Conservation (phyloP, 164 flowering plant genomes). For the Cinnamomum micranthum region DNA sequence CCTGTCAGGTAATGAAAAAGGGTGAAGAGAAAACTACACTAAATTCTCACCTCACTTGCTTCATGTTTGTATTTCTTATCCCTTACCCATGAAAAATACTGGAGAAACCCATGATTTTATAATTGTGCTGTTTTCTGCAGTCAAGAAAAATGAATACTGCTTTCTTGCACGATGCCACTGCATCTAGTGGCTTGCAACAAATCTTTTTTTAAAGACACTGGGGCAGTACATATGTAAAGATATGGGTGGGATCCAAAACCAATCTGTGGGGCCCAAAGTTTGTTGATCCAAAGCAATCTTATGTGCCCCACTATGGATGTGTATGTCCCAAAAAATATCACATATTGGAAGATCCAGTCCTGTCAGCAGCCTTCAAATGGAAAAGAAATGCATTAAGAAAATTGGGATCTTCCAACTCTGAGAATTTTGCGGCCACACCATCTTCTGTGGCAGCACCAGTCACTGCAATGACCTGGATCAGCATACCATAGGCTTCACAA, state of each 20-base stretch:
- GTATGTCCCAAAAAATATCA: not conserved
- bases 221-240: too few relatives aligned
- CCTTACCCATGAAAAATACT: slow-evolving; percentile 45
- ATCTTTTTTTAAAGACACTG: too few relatives aligned
- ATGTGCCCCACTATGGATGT: not conserved
- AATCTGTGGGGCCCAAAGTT: not conserved
- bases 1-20: slow-evolving; percentile 37
- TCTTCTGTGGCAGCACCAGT: not conserved
- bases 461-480: not conserved
- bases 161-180: not conserved
- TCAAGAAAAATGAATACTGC: not conserved
- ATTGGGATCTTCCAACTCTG: too few relatives aligned
- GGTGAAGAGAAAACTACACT: not conserved
- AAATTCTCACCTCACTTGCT: too few relatives aligned
- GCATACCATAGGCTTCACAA: not conserved
- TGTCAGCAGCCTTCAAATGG: too few relatives aligned
- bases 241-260: too few relatives aligned
- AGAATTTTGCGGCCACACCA: not conserved
- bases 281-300: not conserved
- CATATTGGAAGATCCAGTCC: not conserved
- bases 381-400: too few relatives aligned
- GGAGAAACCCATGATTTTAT: not conserved
- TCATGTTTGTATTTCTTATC: not conserved
- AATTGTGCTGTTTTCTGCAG: not conserved
- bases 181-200: not conserved